phyloP scores from a whole-genome alignment of 208 protist species.

The Phytomonas sp. region DNA sequence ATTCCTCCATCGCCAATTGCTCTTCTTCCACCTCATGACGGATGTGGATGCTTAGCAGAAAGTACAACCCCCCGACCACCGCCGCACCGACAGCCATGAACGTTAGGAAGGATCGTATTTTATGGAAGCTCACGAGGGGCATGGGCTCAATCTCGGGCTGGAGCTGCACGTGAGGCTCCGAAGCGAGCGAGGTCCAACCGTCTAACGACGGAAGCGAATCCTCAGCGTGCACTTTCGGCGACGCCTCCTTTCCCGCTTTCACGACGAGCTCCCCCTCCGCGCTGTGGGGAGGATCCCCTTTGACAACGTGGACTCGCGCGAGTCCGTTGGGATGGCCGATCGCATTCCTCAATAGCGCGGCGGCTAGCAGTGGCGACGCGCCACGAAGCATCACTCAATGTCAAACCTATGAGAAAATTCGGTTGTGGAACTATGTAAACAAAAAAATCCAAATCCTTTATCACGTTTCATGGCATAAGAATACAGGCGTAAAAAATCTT shows the following conservation, averaged over 20 bases:
- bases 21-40: conserved; percentile 47
- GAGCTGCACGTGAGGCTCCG: conserved; percentile 64
- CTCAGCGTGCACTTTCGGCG: conserved; percentile 10
- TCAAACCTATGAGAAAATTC: background rate
- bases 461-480: background rate
- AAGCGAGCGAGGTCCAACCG: conserved; percentile 31
- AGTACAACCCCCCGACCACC: conserved; percentile 50
- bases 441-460: background rate
- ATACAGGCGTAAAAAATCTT: background rate
- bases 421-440: background rate
- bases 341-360: background rate
- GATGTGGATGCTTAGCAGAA: conserved; percentile 68
- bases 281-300: no score
- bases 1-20: conserved; percentile 31
- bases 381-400: background rate
- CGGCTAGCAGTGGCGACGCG: background rate
- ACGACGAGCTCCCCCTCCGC: background rate
- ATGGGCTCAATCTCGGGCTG: conserved; percentile 68
- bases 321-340: background rate
- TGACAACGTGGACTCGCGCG: no score
- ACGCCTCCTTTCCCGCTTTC: background rate
- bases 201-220: conserved; percentile 5
- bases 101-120: conserved; percentile 57
- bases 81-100: conserved; percentile 54
- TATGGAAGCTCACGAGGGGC: conserved; percentile 64